These are phyloP conservation scores for Ophiostoma montium DNA, from an alignment of 2,329 filamentous ascomycete genomes.

Conservation along the genomic window DNA sequence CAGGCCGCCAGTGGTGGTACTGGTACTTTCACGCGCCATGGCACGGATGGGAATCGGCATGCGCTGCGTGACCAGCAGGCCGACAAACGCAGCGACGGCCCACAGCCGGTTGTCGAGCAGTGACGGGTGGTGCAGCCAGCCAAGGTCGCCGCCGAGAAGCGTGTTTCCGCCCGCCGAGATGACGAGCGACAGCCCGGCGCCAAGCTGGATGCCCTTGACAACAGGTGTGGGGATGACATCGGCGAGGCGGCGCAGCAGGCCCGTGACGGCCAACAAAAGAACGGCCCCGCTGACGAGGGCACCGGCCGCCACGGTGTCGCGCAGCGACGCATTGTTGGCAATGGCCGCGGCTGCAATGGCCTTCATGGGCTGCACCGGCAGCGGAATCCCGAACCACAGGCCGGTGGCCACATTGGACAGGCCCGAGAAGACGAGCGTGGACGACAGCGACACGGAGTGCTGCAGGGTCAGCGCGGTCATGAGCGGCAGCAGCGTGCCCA, in stretches of 20 bases:
- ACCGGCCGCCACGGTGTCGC: conserved; percentile 68
- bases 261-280: conserved; percentile 63
- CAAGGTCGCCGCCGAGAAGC: conserved; percentile 48
- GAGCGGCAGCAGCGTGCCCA: conserved; percentile 79
- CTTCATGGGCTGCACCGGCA: conserved; percentile 84
- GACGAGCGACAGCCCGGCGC: conserved; percentile 72
- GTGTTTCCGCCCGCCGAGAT: conserved; percentile 57
- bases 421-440: conserved; percentile 79
- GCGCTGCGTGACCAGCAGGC: conserved; percentile 53
- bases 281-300: conserved; percentile 63
- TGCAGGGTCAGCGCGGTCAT: conserved; percentile 75
- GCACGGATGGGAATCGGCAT: conserved; percentile 24
- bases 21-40: background rate
- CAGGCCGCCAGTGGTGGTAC: background rate
- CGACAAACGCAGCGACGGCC: conserved; percentile 58
- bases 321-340: conserved; percentile 47
- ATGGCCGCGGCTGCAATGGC: conserved; percentile 86
- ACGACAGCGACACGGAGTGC: conserved; percentile 64
- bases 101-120: conserved; percentile 67
- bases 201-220: conserved; percentile 89
- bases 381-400: conserved; percentile 67
- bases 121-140: conserved; percentile 43
- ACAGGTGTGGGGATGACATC: conserved; percentile 70
- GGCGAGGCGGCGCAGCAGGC: conserved; percentile 61
- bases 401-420: conserved; percentile 78